Percentiles rank a stretch among this genome's conserved stretches.
phyloP scores from a whole-genome alignment of 768 basidiomycete genomes.

The Kwoniella dendrophila region DNA sequence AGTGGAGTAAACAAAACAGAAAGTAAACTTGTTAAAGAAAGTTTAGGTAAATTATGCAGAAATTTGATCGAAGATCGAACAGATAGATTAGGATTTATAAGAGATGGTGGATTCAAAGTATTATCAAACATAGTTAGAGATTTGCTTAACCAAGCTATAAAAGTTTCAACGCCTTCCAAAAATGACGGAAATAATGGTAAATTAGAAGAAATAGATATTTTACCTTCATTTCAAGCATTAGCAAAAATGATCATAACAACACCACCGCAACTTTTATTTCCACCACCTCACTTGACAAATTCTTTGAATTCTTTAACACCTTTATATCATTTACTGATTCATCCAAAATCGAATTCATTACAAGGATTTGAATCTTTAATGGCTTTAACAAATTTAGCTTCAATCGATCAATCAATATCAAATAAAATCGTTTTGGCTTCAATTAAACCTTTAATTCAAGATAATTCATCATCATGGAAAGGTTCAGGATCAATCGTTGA shows the following conservation, averaged over 20 bases:
- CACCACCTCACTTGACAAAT: conserved; percentile 73
- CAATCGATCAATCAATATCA: conserved; percentile 68
- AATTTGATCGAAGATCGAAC: conserved; percentile 75
- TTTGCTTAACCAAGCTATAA: conserved; percentile 59
- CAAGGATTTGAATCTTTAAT: conserved; percentile 91
- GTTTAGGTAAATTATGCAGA: conserved; percentile 67
- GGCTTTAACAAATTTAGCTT: conserved; percentile 94
- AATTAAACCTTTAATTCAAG: conserved; percentile 16
- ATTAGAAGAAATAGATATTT: conserved; percentile 12
- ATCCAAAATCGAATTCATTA: conserved; percentile 69
- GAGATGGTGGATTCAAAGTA: conserved; percentile 75
- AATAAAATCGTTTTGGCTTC: conserved; percentile 63
- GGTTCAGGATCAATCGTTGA: conserved; percentile 59
- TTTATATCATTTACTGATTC: conserved; percentile 71
- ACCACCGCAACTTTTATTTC: conserved; percentile 86
- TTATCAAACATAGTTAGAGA: conserved; percentile 44
- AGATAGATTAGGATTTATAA: conserved; percentile 74
- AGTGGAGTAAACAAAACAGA: conserved; percentile 65
- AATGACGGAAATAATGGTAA: not conserved
- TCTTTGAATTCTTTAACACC: conserved; percentile 79
- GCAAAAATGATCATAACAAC: conserved; percentile 92
- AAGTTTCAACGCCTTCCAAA: not conserved
- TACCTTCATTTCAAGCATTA: conserved; percentile 76
- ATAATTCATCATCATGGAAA: conserved; percentile 9
- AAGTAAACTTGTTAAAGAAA: conserved; percentile 66